These are phyloP conservation scores for Rhododendron ferrugineum DNA, from an alignment of 148 eudicot species.

Conservation along the genomic window DNA sequence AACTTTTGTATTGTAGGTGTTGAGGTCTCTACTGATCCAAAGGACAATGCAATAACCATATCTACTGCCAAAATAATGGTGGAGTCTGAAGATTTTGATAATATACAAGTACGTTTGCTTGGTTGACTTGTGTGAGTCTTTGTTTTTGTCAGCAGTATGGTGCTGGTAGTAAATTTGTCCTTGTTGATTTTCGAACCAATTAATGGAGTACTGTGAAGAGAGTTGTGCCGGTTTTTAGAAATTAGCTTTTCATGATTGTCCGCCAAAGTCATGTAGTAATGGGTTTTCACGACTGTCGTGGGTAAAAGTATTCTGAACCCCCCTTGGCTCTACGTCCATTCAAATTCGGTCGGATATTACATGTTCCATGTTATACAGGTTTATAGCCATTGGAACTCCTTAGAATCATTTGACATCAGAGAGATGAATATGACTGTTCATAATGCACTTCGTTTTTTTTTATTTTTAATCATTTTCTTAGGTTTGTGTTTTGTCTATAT, in stretches of 20 bases:
- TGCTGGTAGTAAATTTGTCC: neutral
- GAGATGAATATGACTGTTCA: neutral
- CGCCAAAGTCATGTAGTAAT: neutral
- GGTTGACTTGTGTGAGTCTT: neutral
- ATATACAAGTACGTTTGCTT: slow-evolving; percentile 48
- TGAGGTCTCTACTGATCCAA: slow-evolving; percentile 37
- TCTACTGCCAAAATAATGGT: slow-evolving; percentile 50
- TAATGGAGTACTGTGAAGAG: neutral
- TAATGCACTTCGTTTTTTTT: neutral
- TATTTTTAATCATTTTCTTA: neutral
- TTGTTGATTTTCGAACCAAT: neutral
- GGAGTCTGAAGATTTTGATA: slow-evolving; percentile 54
- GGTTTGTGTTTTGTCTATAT: neutral
- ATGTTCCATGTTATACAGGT: neutral
- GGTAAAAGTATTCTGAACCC: neutral
- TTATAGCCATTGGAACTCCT: neutral
- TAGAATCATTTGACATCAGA: neutral
- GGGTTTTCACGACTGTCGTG: neutral
- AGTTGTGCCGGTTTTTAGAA: neutral
- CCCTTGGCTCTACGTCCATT: neutral
- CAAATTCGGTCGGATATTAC: neutral
- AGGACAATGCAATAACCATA: slow-evolving; percentile 32
- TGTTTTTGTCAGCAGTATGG: neutral
- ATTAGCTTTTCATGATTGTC: neutral
- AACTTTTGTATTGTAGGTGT: slow-evolving; percentile 30